Conservation (phyloP, 1,284 basidiomycete genomes). For the Grifola frondosa region DNA sequence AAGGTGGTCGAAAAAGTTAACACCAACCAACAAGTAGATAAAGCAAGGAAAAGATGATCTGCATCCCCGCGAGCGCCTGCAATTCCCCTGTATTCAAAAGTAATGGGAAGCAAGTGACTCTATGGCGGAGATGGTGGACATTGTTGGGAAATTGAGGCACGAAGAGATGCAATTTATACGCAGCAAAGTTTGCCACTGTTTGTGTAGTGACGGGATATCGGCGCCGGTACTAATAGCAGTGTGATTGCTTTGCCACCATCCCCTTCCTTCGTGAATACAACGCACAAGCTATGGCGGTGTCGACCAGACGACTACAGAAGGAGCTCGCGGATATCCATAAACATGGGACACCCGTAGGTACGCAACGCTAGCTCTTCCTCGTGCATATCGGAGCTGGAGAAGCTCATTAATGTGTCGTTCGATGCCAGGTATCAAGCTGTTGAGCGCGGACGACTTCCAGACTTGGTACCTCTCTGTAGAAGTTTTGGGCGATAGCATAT, state of each 20-base stretch:
- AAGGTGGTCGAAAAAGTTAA: slow-evolving; percentile 25
- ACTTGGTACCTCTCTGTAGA: slow-evolving; percentile 75
- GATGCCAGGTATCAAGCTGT: slow-evolving; percentile 60
- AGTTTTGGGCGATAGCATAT: slow-evolving; percentile 76
- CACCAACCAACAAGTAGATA: slow-evolving; percentile 32
- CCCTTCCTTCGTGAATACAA: no score
- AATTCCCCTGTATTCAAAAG: slow-evolving; percentile 38
- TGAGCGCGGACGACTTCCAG: slow-evolving; percentile 71
- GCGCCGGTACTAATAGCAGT: slow-evolving; percentile 1
- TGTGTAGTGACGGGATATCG: slow-evolving; percentile 4
- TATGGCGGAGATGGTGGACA: slow-evolving; percentile 53
- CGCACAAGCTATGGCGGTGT: slow-evolving; percentile 65
- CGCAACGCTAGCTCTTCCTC: slow-evolving; percentile 18
- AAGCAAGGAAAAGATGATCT: slow-evolving; percentile 42
- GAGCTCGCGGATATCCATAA: slow-evolving; percentile 69
- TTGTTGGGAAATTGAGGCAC: slow-evolving; percentile 23
- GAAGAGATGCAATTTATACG: slow-evolving; percentile 3
- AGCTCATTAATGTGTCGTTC: background rate
- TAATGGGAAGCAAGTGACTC: slow-evolving; percentile 61
- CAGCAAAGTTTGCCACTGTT: slow-evolving; percentile 15
- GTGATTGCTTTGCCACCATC: no score
- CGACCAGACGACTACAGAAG: slow-evolving; percentile 65
- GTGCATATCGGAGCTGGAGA: background rate
- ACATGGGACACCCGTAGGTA: slow-evolving; percentile 75
- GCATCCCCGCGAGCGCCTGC: slow-evolving; percentile 65